phyloP scores from a whole-genome alignment of 495 filamentous ascomycete species.

The Penicillium herquei region DNA sequence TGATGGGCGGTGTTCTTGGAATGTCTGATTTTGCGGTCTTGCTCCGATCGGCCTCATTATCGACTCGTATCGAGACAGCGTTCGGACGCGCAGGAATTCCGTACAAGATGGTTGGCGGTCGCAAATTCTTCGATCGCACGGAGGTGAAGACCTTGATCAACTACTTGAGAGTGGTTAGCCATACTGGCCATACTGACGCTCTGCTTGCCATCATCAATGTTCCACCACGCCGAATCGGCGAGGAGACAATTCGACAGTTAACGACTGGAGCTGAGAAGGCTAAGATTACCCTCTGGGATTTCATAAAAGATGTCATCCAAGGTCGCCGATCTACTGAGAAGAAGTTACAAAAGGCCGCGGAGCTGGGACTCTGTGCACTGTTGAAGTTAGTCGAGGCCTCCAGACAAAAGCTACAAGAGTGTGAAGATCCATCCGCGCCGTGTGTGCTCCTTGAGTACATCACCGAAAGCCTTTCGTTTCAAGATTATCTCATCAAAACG shows the following conservation, averaged over 20 bases:
- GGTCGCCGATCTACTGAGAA: conserved; percentile 65
- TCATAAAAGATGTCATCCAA: conserved; percentile 67
- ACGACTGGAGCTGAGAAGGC: conserved; percentile 70
- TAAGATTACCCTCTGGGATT: conserved; percentile 68
- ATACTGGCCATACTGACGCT: conserved; percentile 87
- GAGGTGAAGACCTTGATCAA: conserved; percentile 90
- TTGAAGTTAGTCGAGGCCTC: conserved; percentile 62
- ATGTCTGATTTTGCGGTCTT: conserved; percentile 83
- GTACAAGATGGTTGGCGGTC: conserved; percentile 93
- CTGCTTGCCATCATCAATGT: conserved; percentile 82
- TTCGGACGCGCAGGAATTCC: conserved; percentile 84
- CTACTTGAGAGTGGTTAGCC: conserved; percentile 82
- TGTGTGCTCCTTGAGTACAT: conserved; percentile 72
- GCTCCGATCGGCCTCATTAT: conserved; percentile 79
- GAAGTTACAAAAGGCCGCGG: conserved; percentile 64
- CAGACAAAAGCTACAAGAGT: conserved; percentile 56
- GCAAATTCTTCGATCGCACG: conserved; percentile 85
- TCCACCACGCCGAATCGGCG: conserved; percentile 78
- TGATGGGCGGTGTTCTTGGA: conserved; percentile 71
- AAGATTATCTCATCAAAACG: conserved; percentile 65
- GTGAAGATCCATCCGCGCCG: conserved; percentile 49
- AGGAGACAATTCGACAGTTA: conserved; percentile 71
- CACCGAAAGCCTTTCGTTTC: conserved; percentile 69
- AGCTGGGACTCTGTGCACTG: conserved; percentile 61
- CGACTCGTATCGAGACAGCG: conserved; percentile 77